Evolutionary conservation across 2,329 filamentous ascomycete genomes (phyloP).

Genomic region (Ploettnerulaceae sp.): DNA sequence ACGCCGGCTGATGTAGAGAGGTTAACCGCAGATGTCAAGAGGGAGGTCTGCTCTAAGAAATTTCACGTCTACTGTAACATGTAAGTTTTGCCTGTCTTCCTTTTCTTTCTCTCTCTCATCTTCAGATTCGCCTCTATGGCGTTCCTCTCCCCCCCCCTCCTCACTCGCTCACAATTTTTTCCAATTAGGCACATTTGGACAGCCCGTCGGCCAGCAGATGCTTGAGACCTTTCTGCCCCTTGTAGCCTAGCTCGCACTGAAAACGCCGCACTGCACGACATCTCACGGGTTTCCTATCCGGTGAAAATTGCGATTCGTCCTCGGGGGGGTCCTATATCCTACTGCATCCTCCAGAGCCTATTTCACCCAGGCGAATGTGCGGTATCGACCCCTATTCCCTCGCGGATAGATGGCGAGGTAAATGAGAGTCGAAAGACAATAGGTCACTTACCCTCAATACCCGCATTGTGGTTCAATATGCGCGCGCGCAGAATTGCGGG

Average conservation of each 20-base stretch:
- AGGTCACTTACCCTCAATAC: background rate
- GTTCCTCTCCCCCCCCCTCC: too few species aligned
- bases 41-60: constrained; percentile 63
- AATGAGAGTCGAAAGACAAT: background rate
- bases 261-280: constrained; percentile 15
- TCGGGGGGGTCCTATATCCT: too few species aligned
- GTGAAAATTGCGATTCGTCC: background rate
- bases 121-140: constrained; percentile 8
- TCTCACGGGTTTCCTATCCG: constrained; percentile 7
- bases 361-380: constrained; percentile 11
- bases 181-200: constrained; percentile 32
- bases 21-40: constrained; percentile 58
- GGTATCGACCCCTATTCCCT: constrained; percentile 7
- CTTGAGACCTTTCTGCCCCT: constrained; percentile 11
- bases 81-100: constrained; percentile 50
- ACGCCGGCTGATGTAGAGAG: constrained; percentile 55
- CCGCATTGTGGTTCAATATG: constrained; percentile 5
- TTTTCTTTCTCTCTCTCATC: background rate
- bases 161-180: constrained; percentile 6
- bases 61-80: constrained; percentile 70
- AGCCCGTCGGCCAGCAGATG: constrained; percentile 25
- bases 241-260: constrained; percentile 3
- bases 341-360: background rate
- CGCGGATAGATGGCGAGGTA: background rate
- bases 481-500: constrained; percentile 13